Evolutionary conservation across 129 eudicot genomes (phyloP).

Genomic region (Solidago caesia): DNA sequence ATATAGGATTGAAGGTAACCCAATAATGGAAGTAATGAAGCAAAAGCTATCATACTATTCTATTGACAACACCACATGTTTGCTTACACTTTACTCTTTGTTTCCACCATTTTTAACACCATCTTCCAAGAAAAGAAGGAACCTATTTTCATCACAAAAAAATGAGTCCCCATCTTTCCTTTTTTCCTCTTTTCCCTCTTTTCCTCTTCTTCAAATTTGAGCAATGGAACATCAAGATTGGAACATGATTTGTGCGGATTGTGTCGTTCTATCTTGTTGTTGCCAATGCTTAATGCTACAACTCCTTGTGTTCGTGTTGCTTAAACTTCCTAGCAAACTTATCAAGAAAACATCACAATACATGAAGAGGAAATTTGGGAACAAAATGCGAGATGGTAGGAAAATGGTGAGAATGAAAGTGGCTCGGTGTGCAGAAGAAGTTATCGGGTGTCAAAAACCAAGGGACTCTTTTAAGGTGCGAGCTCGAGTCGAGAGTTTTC

Average conservation of each 20-base stretch:
- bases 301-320: conserved; percentile 54
- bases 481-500: conserved; percentile 30
- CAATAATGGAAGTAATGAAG: conserved; percentile 19
- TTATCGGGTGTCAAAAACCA: conserved; percentile 25
- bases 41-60: conserved; percentile 17
- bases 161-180: conserved; percentile 36
- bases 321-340: conserved; percentile 58
- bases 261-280: conserved; percentile 79
- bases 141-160: conserved; percentile 42
- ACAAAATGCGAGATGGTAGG: conserved; percentile 30
- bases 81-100: conserved; percentile 47
- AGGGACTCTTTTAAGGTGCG: conserved; percentile 28
- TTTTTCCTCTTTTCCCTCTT: conserved; percentile 13
- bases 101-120: conserved; percentile 59
- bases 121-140: conserved; percentile 54
- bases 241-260: conserved; percentile 66
- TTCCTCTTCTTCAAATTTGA: conserved; percentile 15
- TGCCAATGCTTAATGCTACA: conserved; percentile 86
- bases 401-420: conserved; percentile 31
- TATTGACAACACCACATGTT: conserved; percentile 40
- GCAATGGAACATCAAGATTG: conserved; percentile 68
- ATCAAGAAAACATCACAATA: conserved; percentile 46
- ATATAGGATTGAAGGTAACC: conserved; percentile 30
- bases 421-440: conserved; percentile 32
- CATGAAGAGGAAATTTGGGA: conserved; percentile 46